Percentiles rank a stretch among this genome's conserved stretches.
Conservation (phyloP, 2,329 filamentous ascomycete species). For the Fusarium albidum region DNA sequence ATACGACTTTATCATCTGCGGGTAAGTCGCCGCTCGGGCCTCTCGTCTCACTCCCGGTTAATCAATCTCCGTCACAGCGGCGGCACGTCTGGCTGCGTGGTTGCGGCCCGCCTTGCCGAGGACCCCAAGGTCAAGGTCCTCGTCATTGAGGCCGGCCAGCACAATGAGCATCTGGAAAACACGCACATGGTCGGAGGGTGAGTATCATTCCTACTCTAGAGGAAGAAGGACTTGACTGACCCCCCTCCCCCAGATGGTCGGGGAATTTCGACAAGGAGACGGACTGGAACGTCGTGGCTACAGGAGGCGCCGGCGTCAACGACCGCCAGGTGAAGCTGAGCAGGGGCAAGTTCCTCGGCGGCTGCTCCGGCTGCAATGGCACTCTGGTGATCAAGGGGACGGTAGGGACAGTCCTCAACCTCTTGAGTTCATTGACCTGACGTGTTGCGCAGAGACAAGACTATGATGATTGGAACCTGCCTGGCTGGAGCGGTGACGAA, state of each 20-base stretch:
- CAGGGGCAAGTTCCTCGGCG: slow-evolving; percentile 58
- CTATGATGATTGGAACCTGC: slow-evolving; percentile 63
- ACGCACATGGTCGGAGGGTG: slow-evolving; percentile 60
- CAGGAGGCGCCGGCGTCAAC: slow-evolving; percentile 49
- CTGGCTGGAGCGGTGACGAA: slow-evolving; percentile 64
- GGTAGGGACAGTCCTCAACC: not conserved
- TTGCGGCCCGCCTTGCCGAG: slow-evolving; percentile 50
- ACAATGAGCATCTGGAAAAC: slow-evolving; percentile 55
- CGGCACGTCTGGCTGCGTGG: slow-evolving; percentile 49
- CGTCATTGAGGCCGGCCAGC: slow-evolving; percentile 49
- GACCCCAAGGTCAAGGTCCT: slow-evolving; percentile 41
- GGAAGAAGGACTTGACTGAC: not conserved
- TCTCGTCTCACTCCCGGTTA: slow-evolving; percentile 12
- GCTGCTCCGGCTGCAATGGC: slow-evolving; percentile 58
- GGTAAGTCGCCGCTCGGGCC: slow-evolving; percentile 34
- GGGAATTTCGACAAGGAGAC: slow-evolving; percentile 57
- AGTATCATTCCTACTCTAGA: slow-evolving; percentile 8
- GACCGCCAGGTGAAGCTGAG: slow-evolving; percentile 56
- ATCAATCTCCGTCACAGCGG: slow-evolving; percentile 34
- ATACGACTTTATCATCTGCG: slow-evolving; percentile 47
- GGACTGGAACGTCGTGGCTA: slow-evolving; percentile 60
- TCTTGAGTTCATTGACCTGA: not conserved
- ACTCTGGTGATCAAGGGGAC: slow-evolving; percentile 58
- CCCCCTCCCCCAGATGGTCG: slow-evolving; percentile 45
- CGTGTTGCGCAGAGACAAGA: slow-evolving; percentile 46